Base-by-base conservation (phyloP, 2,329 filamentous ascomycete genomes). In the Acephala macrosclerotiorum region DNA sequence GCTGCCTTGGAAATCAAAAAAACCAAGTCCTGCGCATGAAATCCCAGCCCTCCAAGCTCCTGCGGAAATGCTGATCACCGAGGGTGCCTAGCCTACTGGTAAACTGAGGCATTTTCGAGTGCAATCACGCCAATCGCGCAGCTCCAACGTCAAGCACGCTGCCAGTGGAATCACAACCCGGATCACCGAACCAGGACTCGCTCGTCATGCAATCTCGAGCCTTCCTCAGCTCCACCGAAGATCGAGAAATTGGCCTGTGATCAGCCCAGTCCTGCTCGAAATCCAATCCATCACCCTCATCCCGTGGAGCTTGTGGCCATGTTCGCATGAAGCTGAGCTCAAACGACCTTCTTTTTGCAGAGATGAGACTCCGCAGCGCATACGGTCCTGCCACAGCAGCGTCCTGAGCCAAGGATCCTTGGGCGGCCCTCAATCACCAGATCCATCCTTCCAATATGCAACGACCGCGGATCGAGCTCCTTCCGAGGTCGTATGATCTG, bases 231-330 rank as follows among this genome's bases (percentile, higher is more conserved):
- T 70, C 68, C 62, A 71, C 67, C 64, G 51, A 69, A 16, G 64
- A 68, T 70, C 65, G 64, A 72, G 67, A 72, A 72, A 72, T 68
- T 59, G 56, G 63, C 61, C 49, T 67, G 42, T 68, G 26, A 71
- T 70, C 47, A 65, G 58, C 58, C 61, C 45, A 68, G 68, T 71
- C 58, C 29, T 70, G 60, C 68, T 71, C 63, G 64, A 69, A 68
- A 68, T 65, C 65, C 57, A 70, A 68, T 64, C 60, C 58, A 68
- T 35, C 1, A 65, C 42, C 64, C 65, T 45, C 20, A 69, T 68
- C 56, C 61, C 60, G 55, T 68, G 47, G 61, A 72, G 47, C 65
- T 66, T 68, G 56, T 29, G 51, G 56, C 42, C 60, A 67, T 69
- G 61, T 67, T 60, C 53, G 55, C 42, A n/a, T n/a, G 42, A 18